Conservation (phyloP, 73 alveolate genomes). For the Paramecium tetraurelia region DNA sequence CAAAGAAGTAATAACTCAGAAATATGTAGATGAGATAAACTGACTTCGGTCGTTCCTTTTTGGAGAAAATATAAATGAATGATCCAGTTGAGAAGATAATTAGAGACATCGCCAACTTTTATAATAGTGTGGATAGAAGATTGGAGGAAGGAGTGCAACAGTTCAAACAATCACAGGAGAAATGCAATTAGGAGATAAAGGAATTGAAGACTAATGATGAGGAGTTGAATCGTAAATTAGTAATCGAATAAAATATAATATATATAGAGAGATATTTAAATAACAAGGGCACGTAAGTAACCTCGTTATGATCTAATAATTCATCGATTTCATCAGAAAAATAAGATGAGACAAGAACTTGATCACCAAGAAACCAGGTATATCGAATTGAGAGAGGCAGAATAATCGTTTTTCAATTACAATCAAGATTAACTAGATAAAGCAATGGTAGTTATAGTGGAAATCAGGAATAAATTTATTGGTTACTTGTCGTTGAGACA, state of each 20-base stretch:
- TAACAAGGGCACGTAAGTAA: background rate
- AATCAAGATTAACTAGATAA: conserved; percentile 28
- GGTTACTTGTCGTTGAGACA: background rate
- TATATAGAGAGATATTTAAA: background rate
- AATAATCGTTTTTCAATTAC: background rate
- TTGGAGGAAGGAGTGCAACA: background rate
- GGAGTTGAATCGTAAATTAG: conserved; percentile 10
- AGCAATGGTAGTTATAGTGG: background rate
- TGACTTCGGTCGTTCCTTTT: conserved; percentile 9
- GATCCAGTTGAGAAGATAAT: conserved; percentile 34
- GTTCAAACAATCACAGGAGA: background rate
- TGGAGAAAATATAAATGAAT: background rate
- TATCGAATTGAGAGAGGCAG: conserved; percentile 8
- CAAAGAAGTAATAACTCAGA: background rate
- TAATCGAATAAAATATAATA: background rate
- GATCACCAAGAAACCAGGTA: background rate
- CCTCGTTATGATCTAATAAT: conserved; percentile 21
- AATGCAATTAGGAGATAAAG: background rate
- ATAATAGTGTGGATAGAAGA: background rate
- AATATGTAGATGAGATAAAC: background rate
- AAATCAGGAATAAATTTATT: conserved; percentile 25
- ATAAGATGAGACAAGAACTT: conserved; percentile 21
- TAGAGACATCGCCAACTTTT: background rate
- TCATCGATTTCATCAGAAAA: background rate
- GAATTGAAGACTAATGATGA: background rate